Percentiles rank a stretch among this genome's conserved stretches.
phyloP scores from a whole-genome alignment of 2,329 filamentous ascomycete genomes.

The Claviceps monticola region DNA sequence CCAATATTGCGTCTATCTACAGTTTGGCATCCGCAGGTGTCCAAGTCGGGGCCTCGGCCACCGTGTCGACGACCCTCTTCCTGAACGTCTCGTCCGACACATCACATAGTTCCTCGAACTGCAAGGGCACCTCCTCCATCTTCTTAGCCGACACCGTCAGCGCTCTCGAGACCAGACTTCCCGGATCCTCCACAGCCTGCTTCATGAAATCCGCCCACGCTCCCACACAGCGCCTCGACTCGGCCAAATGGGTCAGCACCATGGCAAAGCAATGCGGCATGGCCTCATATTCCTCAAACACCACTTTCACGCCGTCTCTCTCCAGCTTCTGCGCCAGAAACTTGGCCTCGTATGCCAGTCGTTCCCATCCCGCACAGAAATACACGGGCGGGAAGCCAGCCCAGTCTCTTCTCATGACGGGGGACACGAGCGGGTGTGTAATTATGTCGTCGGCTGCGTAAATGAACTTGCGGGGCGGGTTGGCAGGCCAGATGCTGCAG shows the following conservation, averaged over 20 bases:
- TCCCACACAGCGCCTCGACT: constrained; percentile 36
- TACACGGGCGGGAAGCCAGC: constrained; percentile 49
- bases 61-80: constrained; percentile 20
- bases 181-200: constrained; percentile 22
- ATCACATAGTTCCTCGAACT: constrained; percentile 28
- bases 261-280: constrained; percentile 68
- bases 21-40: constrained; percentile 15
- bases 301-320: constrained; percentile 43
- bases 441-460: constrained; percentile 41
- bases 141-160: constrained; percentile 35
- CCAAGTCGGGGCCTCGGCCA: constrained; percentile 9
- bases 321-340: constrained; percentile 44
- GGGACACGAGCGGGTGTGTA: constrained; percentile 54
- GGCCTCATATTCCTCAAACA: constrained; percentile 60
- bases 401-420: constrained; percentile 48
- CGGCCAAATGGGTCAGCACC: constrained; percentile 33
- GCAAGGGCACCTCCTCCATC: constrained; percentile 32
- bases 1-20: constrained; percentile 5
- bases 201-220: constrained; percentile 44
- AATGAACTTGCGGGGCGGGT: constrained; percentile 37
- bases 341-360: constrained; percentile 52
- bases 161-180: constrained; percentile 25
- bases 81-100: constrained; percentile 29
- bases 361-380: constrained; percentile 56
- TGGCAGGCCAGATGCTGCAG: constrained; percentile 44